These are phyloP conservation scores for Monosporascus cannonballus DNA, from an alignment of 2,329 filamentous ascomycete species.

Conservation along the genomic window DNA sequence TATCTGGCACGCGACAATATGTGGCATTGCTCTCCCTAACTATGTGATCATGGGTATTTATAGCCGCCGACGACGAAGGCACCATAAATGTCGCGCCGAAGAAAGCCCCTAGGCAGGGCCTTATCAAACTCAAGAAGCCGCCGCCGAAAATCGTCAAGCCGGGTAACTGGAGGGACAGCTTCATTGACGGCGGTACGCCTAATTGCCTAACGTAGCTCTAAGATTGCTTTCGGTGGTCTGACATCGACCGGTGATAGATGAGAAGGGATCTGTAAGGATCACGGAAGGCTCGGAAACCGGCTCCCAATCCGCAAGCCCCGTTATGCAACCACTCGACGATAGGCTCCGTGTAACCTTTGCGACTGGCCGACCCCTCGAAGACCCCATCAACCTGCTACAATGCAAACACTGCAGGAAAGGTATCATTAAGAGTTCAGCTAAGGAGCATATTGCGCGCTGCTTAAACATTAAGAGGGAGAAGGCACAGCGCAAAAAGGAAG, in stretches of 20 bases:
- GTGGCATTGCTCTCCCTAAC: constrained; percentile 1
- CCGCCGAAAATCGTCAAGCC: constrained; percentile 58
- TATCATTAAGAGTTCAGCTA: constrained; percentile 67
- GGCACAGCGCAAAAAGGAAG: constrained; percentile 70
- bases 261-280: constrained; percentile 45
- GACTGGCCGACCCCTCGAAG: constrained; percentile 75
- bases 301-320: constrained; percentile 43
- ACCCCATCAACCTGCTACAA: constrained; percentile 69
- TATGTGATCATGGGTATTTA: constrained; percentile 9
- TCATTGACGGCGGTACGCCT: constrained; percentile 52
- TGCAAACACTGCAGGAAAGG: constrained; percentile 96
- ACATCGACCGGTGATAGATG: constrained; percentile 29
- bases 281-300: constrained; percentile 33
- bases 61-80: constrained; percentile 45
- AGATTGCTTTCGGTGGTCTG: not conserved
- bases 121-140: constrained; percentile 58
- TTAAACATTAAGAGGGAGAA: constrained; percentile 80
- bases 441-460: constrained; percentile 77
- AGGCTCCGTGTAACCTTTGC: constrained; percentile 72
- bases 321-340: constrained; percentile 67
- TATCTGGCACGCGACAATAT: constrained; percentile 2
- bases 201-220: not conserved
- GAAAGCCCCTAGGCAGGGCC: constrained; percentile 41
- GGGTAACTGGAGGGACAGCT: constrained; percentile 67
- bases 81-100: constrained; percentile 60